These are phyloP conservation scores for Debaryomyces udenii DNA, from an alignment of 1,139 yeast genomes.

Conservation along the genomic window DNA sequence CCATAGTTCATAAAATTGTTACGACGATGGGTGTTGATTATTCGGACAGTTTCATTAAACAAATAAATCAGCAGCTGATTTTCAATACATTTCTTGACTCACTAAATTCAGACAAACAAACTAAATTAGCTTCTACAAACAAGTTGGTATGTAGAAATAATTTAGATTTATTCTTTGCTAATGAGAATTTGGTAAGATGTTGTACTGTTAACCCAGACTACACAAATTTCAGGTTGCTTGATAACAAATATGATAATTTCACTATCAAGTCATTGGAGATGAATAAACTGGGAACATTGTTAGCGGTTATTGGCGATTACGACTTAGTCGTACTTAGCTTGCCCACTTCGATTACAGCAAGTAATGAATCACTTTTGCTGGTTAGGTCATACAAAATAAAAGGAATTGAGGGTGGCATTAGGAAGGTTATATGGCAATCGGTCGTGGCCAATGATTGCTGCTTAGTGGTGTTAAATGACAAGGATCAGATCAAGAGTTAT, in stretches of 20 bases:
- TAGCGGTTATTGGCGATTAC: constrained; percentile 37
- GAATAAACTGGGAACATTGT: constrained; percentile 33
- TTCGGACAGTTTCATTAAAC: constrained; percentile 10
- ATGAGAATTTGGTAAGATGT: constrained; percentile 32
- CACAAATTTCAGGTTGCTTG: constrained; percentile 25
- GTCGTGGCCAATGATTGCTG: constrained; percentile 28
- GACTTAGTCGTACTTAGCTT: constrained; percentile 30
- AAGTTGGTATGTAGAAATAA: constrained; percentile 26
- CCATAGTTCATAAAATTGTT: too few relatives aligned
- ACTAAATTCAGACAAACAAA: constrained; percentile 7
- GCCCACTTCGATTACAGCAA: constrained; percentile 21
- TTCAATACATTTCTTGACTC: constrained; percentile 19
- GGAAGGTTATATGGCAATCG: constrained; percentile 39
- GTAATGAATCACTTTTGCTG: constrained; percentile 14
- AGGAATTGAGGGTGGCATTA: constrained; percentile 22
- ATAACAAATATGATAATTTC: constrained; percentile 15
- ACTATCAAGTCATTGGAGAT: constrained; percentile 29
- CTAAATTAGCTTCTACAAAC: constrained; percentile 13
- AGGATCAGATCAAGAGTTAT: constrained; percentile 27
- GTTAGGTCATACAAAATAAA: constrained; percentile 21
- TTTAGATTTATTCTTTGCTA: constrained; percentile 34
- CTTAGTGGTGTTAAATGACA: constrained; percentile 35
- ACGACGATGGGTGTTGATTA: constrained; percentile 1
- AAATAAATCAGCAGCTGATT: constrained; percentile 16
- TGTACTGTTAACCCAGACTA: constrained; percentile 27